A percentile compares a stretch with the other conserved stretches of the same genome.
These are phyloP conservation scores for Parastagonospora nodorum DNA, from an alignment of 2,329 filamentous ascomycete species.

Conservation along the genomic window DNA sequence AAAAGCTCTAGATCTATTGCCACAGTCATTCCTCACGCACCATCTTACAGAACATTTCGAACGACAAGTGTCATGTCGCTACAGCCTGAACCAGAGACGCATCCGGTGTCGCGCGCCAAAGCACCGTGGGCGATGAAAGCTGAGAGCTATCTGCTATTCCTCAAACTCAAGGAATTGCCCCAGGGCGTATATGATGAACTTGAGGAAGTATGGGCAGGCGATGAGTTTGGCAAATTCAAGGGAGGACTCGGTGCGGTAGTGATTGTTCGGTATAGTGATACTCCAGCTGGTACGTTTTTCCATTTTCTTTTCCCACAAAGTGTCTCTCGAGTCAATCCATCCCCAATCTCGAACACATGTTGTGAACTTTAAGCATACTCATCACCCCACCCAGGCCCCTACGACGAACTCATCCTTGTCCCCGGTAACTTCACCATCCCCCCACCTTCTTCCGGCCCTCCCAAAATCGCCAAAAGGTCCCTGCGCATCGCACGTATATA, in stretches of 20 bases:
- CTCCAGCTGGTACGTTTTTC: slow-evolving; percentile 36
- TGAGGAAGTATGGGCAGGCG: slow-evolving; percentile 23
- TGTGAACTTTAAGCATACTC: neutral
- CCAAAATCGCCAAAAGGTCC: slow-evolving; percentile 32
- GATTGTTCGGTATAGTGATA: slow-evolving; percentile 37
- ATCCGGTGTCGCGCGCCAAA: slow-evolving; percentile 27
- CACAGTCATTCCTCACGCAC: too few relatives aligned
- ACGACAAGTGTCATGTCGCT: neutral
- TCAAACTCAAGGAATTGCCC: slow-evolving; percentile 28
- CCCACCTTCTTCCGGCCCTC: slow-evolving; percentile 8
- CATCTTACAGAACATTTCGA: too few relatives aligned
- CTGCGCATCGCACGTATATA: slow-evolving; percentile 40
- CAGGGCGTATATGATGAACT: slow-evolving; percentile 32
- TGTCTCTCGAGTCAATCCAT: neutral
- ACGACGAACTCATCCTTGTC: slow-evolving; percentile 41
- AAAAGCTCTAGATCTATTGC: too few relatives aligned
- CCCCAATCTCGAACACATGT: neutral
- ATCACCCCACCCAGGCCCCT: slow-evolving; percentile 23
- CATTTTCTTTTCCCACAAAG: neutral
- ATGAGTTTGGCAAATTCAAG: slow-evolving; percentile 25
- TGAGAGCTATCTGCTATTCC: slow-evolving; percentile 32
- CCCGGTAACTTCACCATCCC: slow-evolving; percentile 38
- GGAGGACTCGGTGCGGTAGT: slow-evolving; percentile 35
- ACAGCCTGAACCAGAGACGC: slow-evolving; percentile 9
- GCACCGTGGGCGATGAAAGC: slow-evolving; percentile 34